Evolutionary conservation across 495 filamentous ascomycete genomes (phyloP).

Genomic region (Hyaloscypha hepaticicola): DNA sequence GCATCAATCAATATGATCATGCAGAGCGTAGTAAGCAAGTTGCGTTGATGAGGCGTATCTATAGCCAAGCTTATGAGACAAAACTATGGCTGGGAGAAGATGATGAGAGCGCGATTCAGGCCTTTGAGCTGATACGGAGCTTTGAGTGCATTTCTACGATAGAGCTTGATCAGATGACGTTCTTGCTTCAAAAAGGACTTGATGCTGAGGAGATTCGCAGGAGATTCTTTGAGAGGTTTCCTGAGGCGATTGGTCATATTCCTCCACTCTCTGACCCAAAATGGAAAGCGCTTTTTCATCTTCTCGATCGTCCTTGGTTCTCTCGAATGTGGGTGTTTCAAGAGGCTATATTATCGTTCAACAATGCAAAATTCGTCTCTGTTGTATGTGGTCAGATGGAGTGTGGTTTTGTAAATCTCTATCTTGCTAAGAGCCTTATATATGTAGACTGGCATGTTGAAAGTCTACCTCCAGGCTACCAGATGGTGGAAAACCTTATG

Average conservation of each 20-base stretch:
- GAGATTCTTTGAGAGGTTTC: neutral
- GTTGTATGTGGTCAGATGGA: no score
- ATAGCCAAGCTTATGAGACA: no score
- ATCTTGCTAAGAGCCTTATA: neutral
- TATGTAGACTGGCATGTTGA: constrained; percentile 3
- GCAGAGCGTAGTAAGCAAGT: no score
- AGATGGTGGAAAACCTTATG: neutral
- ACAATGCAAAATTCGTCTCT: neutral
- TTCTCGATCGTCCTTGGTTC: neutral
- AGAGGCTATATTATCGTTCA: neutral
- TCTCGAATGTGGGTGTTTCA: constrained; percentile 1
- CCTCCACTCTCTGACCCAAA: neutral
- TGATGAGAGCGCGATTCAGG: neutral
- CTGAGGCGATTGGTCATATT: neutral
- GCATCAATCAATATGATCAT: no score
- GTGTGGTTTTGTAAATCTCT: neutral
- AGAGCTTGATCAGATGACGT: neutral
- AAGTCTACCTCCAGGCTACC: neutral
- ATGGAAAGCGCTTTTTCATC: neutral
- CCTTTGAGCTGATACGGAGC: neutral
- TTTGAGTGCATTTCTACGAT: neutral
- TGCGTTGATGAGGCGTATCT: no score
- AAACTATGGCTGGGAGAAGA: neutral
- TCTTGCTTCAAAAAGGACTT: neutral
- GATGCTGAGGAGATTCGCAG: neutral